phyloP scores from a whole-genome alignment of 75 land plant genomes.

The Cupressus sempervirens region DNA sequence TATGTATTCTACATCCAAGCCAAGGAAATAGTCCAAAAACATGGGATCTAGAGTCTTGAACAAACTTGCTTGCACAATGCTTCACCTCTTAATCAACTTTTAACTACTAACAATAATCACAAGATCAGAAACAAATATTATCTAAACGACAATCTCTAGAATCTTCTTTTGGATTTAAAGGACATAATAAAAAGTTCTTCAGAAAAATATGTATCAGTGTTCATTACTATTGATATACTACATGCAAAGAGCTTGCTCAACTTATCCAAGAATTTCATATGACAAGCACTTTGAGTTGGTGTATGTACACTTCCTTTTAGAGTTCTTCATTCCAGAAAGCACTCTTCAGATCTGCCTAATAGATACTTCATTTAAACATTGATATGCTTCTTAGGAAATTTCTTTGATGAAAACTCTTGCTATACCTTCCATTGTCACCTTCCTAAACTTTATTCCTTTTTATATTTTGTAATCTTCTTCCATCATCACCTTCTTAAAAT shows the following conservation, averaged over 20 bases:
- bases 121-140: background rate
- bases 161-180: background rate
- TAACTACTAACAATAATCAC: background rate
- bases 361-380: background rate
- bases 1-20: background rate
- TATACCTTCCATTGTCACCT: too few species aligned
- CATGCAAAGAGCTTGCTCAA: conserved; percentile 6
- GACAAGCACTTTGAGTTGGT: background rate
- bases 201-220: background rate
- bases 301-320: background rate
- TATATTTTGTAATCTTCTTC: too few species aligned
- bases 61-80: background rate
- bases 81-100: background rate
- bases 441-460: too few species aligned
- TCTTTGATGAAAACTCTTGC: too few species aligned
- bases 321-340: background rate
- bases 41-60: background rate
- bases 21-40: background rate
- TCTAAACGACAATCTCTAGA: background rate
- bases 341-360: conserved; percentile 22
- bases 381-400: background rate
- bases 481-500: background rate
- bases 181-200: background rate
- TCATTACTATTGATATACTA: background rate
- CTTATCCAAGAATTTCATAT: background rate